These are phyloP conservation scores for Talaromyces sp. DNA, from an alignment of 2,329 filamentous ascomycete genomes.

Conservation along the genomic window DNA sequence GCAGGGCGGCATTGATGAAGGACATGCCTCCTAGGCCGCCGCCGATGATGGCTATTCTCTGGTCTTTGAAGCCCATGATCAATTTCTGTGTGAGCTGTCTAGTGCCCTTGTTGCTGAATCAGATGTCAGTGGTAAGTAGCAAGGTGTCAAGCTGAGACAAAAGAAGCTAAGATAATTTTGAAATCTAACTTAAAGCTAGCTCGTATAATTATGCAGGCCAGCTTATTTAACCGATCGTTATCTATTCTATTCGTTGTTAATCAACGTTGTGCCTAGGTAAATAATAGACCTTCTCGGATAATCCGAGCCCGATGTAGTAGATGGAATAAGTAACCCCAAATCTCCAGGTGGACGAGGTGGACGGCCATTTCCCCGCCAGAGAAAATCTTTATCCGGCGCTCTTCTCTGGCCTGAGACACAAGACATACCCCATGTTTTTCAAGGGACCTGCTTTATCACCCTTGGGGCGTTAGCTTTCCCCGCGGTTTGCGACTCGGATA, in stretches of 20 bases:
- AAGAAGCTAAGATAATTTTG: neutral
- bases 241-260: neutral
- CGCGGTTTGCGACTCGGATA: neutral
- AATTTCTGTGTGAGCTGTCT: neutral
- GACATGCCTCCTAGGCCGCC: conserved; percentile 19
- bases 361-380: neutral
- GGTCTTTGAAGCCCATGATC: conserved; percentile 28
- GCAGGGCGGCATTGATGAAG: conserved; percentile 19
- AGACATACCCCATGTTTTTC: neutral
- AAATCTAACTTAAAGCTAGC: neutral
- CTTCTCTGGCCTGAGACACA: neutral
- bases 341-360: neutral
- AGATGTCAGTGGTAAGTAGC: neutral
- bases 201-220: neutral
- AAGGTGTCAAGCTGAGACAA: neutral
- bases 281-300: neutral
- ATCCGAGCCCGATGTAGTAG: neutral
- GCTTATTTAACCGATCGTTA: neutral
- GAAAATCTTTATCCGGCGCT: neutral
- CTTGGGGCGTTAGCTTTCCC: neutral
- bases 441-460: neutral
- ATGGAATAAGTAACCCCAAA: neutral
- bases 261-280: neutral
- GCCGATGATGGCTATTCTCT: conserved; percentile 33
- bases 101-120: neutral